Evolutionary conservation across 1,284 basidiomycete species (phyloP).

Genomic region (Exsudoporus floridanus): DNA sequence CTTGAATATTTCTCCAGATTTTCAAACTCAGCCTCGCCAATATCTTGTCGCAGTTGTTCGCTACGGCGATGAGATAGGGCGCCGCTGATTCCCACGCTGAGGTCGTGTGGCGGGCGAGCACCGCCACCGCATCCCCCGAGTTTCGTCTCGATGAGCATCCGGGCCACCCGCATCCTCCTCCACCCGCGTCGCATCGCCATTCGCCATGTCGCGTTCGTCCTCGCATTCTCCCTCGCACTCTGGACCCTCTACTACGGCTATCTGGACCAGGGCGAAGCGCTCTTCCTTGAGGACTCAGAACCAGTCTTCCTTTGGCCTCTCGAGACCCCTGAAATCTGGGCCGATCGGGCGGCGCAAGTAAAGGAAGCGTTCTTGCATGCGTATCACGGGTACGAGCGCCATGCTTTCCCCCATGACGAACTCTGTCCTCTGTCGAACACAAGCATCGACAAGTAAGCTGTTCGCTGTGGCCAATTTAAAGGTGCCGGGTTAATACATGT

Average conservation of each 20-base stretch:
- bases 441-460: conserved; percentile 51
- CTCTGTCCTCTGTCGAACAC: conserved; percentile 51
- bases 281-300: conserved; percentile 8
- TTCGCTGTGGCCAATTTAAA: background rate
- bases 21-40: conserved; percentile 28
- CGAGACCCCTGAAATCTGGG: conserved; percentile 44
- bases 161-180: background rate
- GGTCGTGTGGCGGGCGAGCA: too few species aligned
- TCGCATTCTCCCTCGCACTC: conserved; percentile 23
- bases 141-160: background rate
- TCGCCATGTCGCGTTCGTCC: conserved; percentile 31
- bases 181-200: conserved; percentile 22
- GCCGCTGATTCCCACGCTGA: conserved; percentile 3
- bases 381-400: conserved; percentile 58
- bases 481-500: background rate
- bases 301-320: conserved; percentile 23
- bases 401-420: conserved; percentile 63
- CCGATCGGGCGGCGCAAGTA: conserved; percentile 53
- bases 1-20: conserved; percentile 13
- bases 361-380: conserved; percentile 63
- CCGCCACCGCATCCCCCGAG: too few species aligned
- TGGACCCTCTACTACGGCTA: conserved; percentile 19
- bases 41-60: background rate
- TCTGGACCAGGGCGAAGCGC: background rate
- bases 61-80: too few species aligned